phyloP scores from a whole-genome alignment of 441 rosid species.

The Melastoma candidum region DNA sequence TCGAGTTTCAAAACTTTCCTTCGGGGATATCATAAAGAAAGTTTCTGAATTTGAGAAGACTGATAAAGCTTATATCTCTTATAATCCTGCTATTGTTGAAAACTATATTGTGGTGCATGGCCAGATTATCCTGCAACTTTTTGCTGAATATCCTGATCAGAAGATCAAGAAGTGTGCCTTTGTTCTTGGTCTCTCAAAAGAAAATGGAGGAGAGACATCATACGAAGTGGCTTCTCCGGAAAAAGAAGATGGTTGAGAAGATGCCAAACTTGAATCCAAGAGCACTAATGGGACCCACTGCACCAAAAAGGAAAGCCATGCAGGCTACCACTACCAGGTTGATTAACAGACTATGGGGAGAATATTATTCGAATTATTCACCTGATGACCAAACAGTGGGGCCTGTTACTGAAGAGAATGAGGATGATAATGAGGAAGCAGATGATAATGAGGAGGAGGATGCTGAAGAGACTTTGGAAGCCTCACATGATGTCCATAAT shows the following conservation, averaged over 20 bases:
- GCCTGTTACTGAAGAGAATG: constrained; percentile 29
- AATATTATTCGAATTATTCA: constrained; percentile 56
- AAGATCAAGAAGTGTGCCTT: constrained; percentile 53
- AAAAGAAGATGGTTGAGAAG: constrained; percentile 30
- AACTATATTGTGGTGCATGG: constrained; percentile 77
- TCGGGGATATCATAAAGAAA: constrained; percentile 40
- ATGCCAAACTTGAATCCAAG: constrained; percentile 57
- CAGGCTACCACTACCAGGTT: constrained; percentile 74
- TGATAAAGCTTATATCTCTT: constrained; percentile 49
- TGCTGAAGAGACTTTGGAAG: constrained; percentile 19
- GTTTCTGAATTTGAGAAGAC: constrained; percentile 37
- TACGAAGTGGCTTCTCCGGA: constrained; percentile 61
- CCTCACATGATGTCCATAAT: constrained; percentile 22
- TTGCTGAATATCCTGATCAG: constrained; percentile 46
- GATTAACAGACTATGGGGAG: constrained; percentile 82
- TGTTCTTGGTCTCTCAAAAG: constrained; percentile 37
- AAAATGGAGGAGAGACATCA: constrained; percentile 73
- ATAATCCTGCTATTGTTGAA: constrained; percentile 41
- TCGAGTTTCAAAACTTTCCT: constrained; percentile 51
- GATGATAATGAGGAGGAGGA: constrained; percentile 38
- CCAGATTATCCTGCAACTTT: constrained; percentile 57
- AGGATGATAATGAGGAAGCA: constrained; percentile 26
- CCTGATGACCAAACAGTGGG: constrained; percentile 52
- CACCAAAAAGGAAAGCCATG: constrained; percentile 61
- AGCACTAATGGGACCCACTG: constrained; percentile 40